Evolutionary conservation across 1,284 basidiomycete species (phyloP), one percentile per base, ranked within the genome.

Genomic region (Baeospora myosura): DNA sequence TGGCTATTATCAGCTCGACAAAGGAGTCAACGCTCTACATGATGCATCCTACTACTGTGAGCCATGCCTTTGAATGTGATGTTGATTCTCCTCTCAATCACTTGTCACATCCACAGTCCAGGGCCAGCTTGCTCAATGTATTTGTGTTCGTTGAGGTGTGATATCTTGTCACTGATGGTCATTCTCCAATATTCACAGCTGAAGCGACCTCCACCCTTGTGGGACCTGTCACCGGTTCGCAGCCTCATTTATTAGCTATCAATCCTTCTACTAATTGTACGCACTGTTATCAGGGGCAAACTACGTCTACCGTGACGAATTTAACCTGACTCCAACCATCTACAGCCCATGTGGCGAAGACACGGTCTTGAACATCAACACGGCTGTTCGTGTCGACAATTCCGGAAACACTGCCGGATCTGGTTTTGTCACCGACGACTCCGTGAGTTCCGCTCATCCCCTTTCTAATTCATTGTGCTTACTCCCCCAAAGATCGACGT

Each of bases 391-490:
- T 11, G 46, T 52, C 26, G 55, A 47, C 40, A 58, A 55, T 40
- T 21, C 44, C 20, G 40, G 43, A 33, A 58, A 58, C 42, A 52
- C 48, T 11, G 42, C 41, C 16, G 56, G 56, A n/a, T 50, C 41
- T 41, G 55, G 52, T 2, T 56, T 50, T 31, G 52, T 57, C 37
- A 53, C 55, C 18, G 54, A 50, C 20, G 55, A 53, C 41, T 55
- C 53, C 16, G 32, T 34, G 16, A 28, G 26, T 8, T 28, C n/a
- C n/a, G n/a, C n/a, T 28, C 26, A 28, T 8, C 8, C 26, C 26
- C n/a, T 8, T 8, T 8, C 8, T n/a, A 28, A 8, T 28, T 28
- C n/a, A 8, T 28, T 28, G 8, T 28, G n/a, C n/a, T 28, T 8
- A 28, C n/a, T 8, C n/a, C 26, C 8, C 8, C 8, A 8, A 8